These are phyloP conservation scores for Pichia sp. DNA, from an alignment of 1,139 yeast species.

Conservation along the genomic window DNA sequence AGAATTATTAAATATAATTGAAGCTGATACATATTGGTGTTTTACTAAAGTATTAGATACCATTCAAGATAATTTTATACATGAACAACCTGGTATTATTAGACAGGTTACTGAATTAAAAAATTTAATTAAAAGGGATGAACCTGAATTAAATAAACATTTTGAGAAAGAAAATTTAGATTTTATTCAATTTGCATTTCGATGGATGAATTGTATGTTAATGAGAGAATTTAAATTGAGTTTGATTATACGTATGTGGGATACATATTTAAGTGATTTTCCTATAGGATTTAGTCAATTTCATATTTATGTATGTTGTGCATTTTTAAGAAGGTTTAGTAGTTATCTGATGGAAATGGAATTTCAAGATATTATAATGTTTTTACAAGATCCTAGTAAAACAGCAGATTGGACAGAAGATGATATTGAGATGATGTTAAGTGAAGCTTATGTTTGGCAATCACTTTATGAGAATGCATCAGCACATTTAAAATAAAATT, in stretches of 20 bases:
- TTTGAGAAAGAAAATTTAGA: conserved; percentile 77
- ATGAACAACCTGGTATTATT: conserved; percentile 95
- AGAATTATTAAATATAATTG: conserved; percentile 53
- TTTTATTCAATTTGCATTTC: conserved; percentile 87
- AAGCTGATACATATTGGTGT: conserved; percentile 98
- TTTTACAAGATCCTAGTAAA: conserved; percentile 76
- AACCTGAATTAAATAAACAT: conserved; percentile 64
- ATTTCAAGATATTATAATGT: conserved; percentile 88
- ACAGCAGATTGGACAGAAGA: conserved; percentile 81
- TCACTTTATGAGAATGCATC: conserved; percentile 82
- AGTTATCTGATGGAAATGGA: conserved; percentile 76
- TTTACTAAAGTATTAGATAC: conserved; percentile 83
- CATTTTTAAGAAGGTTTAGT: conserved; percentile 85
- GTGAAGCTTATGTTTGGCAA: conserved; percentile 98
- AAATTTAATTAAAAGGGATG: conserved; percentile 75
- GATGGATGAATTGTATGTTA: conserved; percentile 98
- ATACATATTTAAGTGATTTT: conserved; percentile 85
- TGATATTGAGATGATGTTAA: conserved; percentile 83
- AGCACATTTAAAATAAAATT: conserved; percentile 54
- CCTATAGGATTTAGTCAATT: conserved; percentile 86
- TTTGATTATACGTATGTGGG: conserved; percentile 94
- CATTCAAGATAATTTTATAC: conserved; percentile 93
- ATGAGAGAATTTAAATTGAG: conserved; percentile 86
- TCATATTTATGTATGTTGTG: conserved; percentile 98
- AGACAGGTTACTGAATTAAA: conserved; percentile 81